A percentile compares a stretch with the other conserved stretches of the same genome.
These are phyloP conservation scores for Aspergillus carbonarius DNA, from an alignment of 2,329 filamentous ascomycete genomes.

Conservation along the genomic window DNA sequence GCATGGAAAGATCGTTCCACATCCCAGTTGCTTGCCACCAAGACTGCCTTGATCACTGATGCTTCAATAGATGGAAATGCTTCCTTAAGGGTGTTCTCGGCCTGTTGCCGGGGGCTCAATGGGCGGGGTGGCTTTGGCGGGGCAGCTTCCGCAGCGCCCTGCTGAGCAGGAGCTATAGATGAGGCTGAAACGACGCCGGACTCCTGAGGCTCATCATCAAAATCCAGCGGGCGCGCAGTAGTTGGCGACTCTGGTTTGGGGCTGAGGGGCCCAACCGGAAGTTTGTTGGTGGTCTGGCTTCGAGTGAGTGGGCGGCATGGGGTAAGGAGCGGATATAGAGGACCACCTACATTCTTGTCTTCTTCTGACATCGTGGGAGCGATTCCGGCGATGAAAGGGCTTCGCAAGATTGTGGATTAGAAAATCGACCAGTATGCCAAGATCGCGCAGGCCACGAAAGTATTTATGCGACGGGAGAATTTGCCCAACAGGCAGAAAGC, in stretches of 20 bases:
- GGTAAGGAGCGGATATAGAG: conserved; percentile 11
- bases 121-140: conserved; percentile 86
- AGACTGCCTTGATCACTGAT: conserved; percentile 79
- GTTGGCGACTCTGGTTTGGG: conserved; percentile 53
- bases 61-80: conserved; percentile 85
- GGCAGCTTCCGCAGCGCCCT: conserved; percentile 38
- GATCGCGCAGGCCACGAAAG: not conserved
- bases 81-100: conserved; percentile 84
- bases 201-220: conserved; percentile 57
- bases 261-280: conserved; percentile 29
- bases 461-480: conserved; percentile 20
- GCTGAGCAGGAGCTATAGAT: conserved; percentile 26
- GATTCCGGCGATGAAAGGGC: not conserved
- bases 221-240: conserved; percentile 57
- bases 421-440: not conserved
- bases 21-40: conserved; percentile 79
- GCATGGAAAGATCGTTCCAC: conserved; percentile 96
- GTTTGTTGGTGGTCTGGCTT: conserved; percentile 39
- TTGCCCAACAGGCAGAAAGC: conserved; percentile 24
- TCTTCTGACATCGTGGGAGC: conserved; percentile 35
- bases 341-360: conserved; percentile 34
- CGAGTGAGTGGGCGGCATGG: conserved; percentile 14
- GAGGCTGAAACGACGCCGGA: conserved; percentile 33
- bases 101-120: conserved; percentile 76
- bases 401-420: conserved; percentile 14